A percentile compares a stretch with the other conserved stretches of the same genome.
Evolutionary conservation across 2,329 filamentous ascomycete species (phyloP).

Genomic region (Coleophoma eucalyptorum): DNA sequence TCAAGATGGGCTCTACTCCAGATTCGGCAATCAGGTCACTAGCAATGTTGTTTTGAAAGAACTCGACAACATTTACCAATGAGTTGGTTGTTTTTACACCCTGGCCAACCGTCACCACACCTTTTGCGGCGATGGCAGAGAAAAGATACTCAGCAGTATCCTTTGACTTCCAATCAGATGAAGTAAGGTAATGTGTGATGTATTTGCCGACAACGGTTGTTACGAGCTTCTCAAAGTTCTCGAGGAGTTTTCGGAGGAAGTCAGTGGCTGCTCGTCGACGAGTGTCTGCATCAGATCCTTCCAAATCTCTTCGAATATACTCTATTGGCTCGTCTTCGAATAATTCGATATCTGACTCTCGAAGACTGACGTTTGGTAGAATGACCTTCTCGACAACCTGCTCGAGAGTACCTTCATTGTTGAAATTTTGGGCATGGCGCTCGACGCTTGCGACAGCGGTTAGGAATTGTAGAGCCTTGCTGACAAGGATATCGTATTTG

Average conservation of each 20-base stretch:
- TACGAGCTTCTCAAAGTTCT: constrained; percentile 81
- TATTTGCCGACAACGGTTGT: constrained; percentile 86
- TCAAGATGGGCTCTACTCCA: constrained; percentile 76
- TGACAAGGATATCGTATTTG: constrained; percentile 92
- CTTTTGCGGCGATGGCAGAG: constrained; percentile 90
- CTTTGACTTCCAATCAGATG: constrained; percentile 95
- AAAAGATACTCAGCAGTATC: constrained; percentile 98
- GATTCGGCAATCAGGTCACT: constrained; percentile 74
- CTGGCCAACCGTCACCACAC: constrained; percentile 78
- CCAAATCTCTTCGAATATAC: constrained; percentile 91
- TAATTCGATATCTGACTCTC: constrained; percentile 90
- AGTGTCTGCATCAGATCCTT: constrained; percentile 95
- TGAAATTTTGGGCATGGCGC: constrained; percentile 80
- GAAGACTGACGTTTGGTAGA: constrained; percentile 83
- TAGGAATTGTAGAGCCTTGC: constrained; percentile 90
- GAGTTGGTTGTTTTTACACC: constrained; percentile 89
- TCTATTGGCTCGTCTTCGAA: constrained; percentile 99
- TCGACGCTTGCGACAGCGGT: constrained; percentile 80
- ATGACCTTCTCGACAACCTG: constrained; percentile 96
- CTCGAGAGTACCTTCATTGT: constrained; percentile 71
- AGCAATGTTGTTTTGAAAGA: constrained; percentile 91
- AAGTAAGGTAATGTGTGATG: constrained; percentile 75
- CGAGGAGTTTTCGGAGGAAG: constrained; percentile 84
- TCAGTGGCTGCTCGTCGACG: constrained; percentile 89
- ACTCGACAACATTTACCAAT: constrained; percentile 86